Percentiles rank a stretch among this genome's conserved stretches.
Conservation (phyloP, 2,329 filamentous ascomycete species). For the Ophiostoma populinum region DNA sequence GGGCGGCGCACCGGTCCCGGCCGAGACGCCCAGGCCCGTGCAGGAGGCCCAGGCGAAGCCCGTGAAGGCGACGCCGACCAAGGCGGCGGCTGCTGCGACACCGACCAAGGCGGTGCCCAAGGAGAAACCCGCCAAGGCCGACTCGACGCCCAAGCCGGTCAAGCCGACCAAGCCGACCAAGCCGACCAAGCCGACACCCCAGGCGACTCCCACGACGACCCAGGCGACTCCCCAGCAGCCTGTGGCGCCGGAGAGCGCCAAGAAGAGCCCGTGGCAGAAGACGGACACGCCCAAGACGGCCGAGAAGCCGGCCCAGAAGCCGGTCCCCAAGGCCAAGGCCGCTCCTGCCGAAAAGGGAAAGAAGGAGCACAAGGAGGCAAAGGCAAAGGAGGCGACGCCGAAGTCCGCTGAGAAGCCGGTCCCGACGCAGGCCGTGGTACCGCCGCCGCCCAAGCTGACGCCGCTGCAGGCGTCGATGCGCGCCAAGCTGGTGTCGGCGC, state of each 20-base stretch:
- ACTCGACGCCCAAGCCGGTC: background rate
- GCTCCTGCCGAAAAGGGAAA: constrained; percentile 2
- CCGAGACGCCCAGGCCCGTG: too few species aligned
- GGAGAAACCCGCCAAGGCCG: constrained; percentile 8
- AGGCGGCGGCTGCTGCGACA: constrained; percentile 12
- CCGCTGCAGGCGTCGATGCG: constrained; percentile 89
- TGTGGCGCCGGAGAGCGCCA: background rate
- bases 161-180: background rate
- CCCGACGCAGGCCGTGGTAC: constrained; percentile 20
- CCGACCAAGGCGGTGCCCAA: constrained; percentile 14
- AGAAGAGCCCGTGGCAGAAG: constrained; percentile 7
- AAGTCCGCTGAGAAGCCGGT: constrained; percentile 4
- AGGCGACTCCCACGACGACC: constrained; percentile 1
- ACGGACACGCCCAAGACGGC: constrained; percentile 2
- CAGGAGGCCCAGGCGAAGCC: background rate
- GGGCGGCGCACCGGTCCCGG: background rate
- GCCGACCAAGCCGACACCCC: background rate
- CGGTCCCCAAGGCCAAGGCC: constrained; percentile 15
- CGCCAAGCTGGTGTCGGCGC: constrained; percentile 82
- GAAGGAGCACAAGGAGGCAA: background rate
- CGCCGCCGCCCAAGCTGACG: constrained; percentile 47
- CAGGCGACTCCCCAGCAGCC: constrained; percentile 4
- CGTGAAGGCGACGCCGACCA: background rate
- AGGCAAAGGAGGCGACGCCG: background rate
- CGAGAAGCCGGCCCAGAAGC: background rate